A percentile compares a stretch with the other conserved stretches of the same genome.
These are phyloP conservation scores for Clarireedia monteithiana DNA, from an alignment of 2,329 filamentous ascomycete genomes.

Conservation along the genomic window DNA sequence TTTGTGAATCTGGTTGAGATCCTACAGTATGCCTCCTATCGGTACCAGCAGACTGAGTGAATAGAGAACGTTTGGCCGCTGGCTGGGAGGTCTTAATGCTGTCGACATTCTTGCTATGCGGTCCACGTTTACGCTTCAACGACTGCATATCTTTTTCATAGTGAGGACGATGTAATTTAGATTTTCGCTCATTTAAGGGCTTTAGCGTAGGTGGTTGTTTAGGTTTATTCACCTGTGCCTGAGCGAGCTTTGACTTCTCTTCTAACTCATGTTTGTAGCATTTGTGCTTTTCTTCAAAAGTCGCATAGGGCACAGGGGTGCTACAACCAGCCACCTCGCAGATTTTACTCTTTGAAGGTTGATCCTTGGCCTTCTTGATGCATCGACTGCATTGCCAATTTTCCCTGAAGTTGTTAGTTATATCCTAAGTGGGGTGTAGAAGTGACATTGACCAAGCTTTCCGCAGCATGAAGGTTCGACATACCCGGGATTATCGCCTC, in stretches of 20 bases:
- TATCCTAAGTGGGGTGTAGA: not conserved
- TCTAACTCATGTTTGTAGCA: conserved; percentile 1
- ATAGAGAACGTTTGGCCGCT: not conserved
- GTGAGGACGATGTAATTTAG: conserved; percentile 14
- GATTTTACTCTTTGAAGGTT: not conserved
- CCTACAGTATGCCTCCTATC: no score
- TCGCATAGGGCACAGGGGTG: not conserved
- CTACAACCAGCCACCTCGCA: not conserved
- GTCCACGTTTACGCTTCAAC: conserved; percentile 12
- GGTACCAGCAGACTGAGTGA: not conserved
- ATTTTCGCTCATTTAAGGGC: conserved; percentile 14
- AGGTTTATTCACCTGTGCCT: not conserved
- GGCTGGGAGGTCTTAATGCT: not conserved
- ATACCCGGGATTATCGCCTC: not conserved
- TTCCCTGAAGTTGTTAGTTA: not conserved
- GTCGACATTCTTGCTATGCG: conserved; percentile 5
- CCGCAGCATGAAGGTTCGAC: not conserved
- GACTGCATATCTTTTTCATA: conserved; percentile 16
- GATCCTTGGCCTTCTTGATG: not conserved
- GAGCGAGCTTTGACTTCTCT: not conserved
- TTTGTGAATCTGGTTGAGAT: not conserved
- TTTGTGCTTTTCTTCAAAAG: not conserved
- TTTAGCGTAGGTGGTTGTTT: not conserved
- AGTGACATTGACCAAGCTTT: not conserved
- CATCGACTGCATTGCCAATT: conserved; percentile 3